These are phyloP conservation scores for Setaria viridis DNA, from an alignment of 202 grass and related monocot species.

Conservation along the genomic window DNA sequence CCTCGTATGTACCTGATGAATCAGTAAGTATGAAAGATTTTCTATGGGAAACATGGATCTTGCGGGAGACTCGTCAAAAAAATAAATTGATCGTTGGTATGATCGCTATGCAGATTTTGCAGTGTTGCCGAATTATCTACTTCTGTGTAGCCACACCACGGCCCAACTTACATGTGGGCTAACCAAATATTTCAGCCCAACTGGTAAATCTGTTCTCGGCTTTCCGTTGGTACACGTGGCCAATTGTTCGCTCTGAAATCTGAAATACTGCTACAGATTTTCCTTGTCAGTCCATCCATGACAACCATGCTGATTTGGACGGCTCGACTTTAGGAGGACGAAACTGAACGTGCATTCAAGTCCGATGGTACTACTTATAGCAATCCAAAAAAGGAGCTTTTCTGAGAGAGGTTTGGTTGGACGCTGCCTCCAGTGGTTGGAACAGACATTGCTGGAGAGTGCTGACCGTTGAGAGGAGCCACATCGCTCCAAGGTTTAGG, in stretches of 20 bases:
- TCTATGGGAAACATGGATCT: too few relatives aligned
- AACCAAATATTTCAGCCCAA: background rate
- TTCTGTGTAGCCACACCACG: too few relatives aligned
- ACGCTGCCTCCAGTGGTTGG: conserved; percentile 27
- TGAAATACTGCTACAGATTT: background rate
- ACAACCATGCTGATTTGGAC: background rate
- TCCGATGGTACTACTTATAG: background rate
- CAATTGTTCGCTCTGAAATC: background rate
- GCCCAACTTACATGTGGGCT: background rate
- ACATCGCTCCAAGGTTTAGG: conserved; percentile 23
- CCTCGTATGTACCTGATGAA: too few relatives aligned
- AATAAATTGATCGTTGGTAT: too few relatives aligned
- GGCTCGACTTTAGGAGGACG: background rate
- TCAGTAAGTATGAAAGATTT: too few relatives aligned
- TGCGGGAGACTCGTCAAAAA: too few relatives aligned
- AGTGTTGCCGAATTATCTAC: too few relatives aligned
- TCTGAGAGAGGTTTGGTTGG: conserved; percentile 28
- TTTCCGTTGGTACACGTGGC: background rate
- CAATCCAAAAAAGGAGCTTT: conserved; percentile 33
- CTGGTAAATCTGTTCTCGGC: background rate
- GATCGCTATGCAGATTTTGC: too few relatives aligned
- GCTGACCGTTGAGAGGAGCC: conserved; percentile 10
- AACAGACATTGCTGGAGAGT: conserved; percentile 24
- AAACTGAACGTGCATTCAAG: background rate
- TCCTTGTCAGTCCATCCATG: background rate